phyloP scores from a whole-genome alignment of 768 basidiomycete genomes.

The Postia placenta region DNA sequence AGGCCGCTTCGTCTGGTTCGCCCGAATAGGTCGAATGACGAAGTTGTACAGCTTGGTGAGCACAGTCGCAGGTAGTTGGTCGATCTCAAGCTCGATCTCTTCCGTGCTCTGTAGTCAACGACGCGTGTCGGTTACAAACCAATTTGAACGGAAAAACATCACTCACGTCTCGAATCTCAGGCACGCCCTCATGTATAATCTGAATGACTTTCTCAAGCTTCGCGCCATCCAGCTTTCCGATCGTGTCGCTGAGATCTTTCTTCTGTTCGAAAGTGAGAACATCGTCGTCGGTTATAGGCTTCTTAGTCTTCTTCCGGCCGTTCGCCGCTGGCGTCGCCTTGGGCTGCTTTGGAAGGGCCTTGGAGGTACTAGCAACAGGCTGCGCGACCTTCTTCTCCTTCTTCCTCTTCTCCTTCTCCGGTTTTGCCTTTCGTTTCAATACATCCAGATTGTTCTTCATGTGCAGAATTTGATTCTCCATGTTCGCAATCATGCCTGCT shows the following conservation, averaged over 20 bases:
- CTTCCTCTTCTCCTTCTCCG: slow-evolving; percentile 69
- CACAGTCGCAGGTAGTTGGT: slow-evolving; percentile 78
- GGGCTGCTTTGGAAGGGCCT: slow-evolving; percentile 33
- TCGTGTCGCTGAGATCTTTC: slow-evolving; percentile 96
- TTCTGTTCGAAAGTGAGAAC: slow-evolving; percentile 93
- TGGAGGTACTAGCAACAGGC: slow-evolving; percentile 60
- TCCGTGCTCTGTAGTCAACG: slow-evolving; percentile 67
- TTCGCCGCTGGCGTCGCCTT: slow-evolving; percentile 42
- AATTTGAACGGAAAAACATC: slow-evolving; percentile 2
- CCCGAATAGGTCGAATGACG: slow-evolving; percentile 72
- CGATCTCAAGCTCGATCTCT: slow-evolving; percentile 99
- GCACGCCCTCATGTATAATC: slow-evolving; percentile 92
- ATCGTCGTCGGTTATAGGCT: slow-evolving; percentile 65
- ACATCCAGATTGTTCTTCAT: slow-evolving; percentile 66
- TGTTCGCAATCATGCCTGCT: slow-evolving; percentile 63
- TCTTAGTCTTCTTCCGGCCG: slow-evolving; percentile 58
- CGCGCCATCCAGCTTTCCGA: slow-evolving; percentile 73
- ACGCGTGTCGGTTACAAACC: not conserved
- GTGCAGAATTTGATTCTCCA: slow-evolving; percentile 78
- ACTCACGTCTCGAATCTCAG: slow-evolving; percentile 89
- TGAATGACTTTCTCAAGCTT: slow-evolving; percentile 88
- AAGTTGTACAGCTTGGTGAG: slow-evolving; percentile 94
- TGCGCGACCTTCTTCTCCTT: slow-evolving; percentile 43
- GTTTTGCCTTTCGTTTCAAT: slow-evolving; percentile 48
- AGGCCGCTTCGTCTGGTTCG: slow-evolving; percentile 44